These are phyloP conservation scores for Bryum argenteum DNA, from an alignment of 225 moss, liverwort and hornwort genomes.

Conservation along the genomic window DNA sequence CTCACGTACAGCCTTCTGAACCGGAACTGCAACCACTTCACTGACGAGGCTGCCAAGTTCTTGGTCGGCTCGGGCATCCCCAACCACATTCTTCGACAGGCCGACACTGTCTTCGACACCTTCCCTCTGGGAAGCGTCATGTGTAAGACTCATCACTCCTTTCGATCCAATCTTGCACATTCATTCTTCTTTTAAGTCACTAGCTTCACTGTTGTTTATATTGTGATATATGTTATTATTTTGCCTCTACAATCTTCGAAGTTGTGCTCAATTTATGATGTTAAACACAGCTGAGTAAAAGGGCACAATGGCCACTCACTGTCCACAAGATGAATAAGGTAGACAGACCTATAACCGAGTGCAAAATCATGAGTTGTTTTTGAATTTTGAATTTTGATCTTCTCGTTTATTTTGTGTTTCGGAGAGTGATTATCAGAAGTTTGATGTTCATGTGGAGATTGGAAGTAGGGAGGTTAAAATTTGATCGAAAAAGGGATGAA, in stretches of 20 bases:
- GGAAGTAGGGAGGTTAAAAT: conserved; percentile 9
- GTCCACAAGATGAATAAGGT: no score
- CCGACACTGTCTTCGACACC: conserved; percentile 58
- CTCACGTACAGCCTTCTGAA: conserved; percentile 73
- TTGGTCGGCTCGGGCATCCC: conserved; percentile 72
- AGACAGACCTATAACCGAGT: no score
- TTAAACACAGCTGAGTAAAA: no score
- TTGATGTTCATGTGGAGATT: conserved; percentile 30
- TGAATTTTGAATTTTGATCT: neutral
- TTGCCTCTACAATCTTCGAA: no score
- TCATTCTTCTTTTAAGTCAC: no score
- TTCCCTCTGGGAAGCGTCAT: conserved; percentile 67
- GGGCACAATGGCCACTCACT: no score
- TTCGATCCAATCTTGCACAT: no score
- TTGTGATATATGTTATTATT: no score
- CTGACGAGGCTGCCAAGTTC: conserved; percentile 77
- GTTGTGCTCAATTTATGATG: no score
- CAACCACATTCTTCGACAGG: conserved; percentile 56
- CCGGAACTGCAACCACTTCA: conserved; percentile 85
- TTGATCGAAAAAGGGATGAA: conserved; percentile 16
- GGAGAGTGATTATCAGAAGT: neutral
- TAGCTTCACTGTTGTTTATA: no score
- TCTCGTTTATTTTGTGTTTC: neutral
- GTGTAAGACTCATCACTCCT: conserved; percentile 34
- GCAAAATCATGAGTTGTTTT: neutral